A percentile compares a stretch with the other conserved stretches of the same genome.
Evolutionary conservation across 306 rosid genomes (phyloP).

Genomic region (Vigna reflexopilosa): DNA sequence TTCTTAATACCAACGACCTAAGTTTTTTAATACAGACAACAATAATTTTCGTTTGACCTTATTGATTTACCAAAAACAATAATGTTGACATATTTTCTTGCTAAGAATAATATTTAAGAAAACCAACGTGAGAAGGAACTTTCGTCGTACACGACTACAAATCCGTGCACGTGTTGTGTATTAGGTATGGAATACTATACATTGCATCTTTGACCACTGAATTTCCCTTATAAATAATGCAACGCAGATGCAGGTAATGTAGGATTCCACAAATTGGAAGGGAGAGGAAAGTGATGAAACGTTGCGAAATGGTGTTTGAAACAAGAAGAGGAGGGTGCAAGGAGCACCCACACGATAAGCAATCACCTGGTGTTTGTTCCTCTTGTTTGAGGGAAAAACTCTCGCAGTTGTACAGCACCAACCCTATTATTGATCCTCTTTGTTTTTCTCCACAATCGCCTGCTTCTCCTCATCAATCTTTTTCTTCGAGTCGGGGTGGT

Average conservation of each 20-base stretch:
- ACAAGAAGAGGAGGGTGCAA: constrained; percentile 52
- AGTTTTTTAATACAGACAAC: too few species aligned
- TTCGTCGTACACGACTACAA: neutral
- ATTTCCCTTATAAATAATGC: constrained; percentile 9
- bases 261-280: neutral
- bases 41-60: neutral
- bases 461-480: constrained; percentile 26
- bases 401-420: constrained; percentile 44
- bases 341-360: constrained; percentile 52
- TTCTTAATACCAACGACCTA: neutral
- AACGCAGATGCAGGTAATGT: neutral
- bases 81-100: neutral
- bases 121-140: constrained; percentile 28
- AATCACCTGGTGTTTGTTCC: constrained; percentile 66
- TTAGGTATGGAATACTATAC: neutral
- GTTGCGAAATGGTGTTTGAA: constrained; percentile 44
- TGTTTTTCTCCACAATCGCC: constrained; percentile 22
- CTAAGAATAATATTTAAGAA: neutral
- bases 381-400: constrained; percentile 66
- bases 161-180: neutral
- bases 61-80: too few species aligned
- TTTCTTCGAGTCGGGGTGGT: neutral
- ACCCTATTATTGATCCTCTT: neutral
- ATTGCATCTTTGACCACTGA: constrained; percentile 39
- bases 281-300: constrained; percentile 38